Evolutionary conservation across 2,329 filamentous ascomycete species (phyloP), one percentile per base, ranked within the genome.

Genomic region (Talaromyces piceae): DNA sequence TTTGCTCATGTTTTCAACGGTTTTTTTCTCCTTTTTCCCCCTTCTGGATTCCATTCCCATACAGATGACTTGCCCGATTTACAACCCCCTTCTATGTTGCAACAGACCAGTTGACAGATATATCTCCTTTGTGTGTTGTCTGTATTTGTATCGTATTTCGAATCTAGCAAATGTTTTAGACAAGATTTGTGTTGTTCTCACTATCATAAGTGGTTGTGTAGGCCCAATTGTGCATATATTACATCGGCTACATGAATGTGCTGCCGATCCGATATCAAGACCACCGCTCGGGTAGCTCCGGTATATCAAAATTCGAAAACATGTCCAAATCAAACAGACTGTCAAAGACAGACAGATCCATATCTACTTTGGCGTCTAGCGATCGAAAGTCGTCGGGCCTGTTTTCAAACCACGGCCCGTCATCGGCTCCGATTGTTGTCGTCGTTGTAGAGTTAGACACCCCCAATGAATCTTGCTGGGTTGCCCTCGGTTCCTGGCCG

Each of bases 81-180:
- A 37, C 31, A 37, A 8, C 18, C 8, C 27, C 25, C 18, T 8
- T 31, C n/a, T 13, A 28, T 31, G 25, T 46, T 31, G 44, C 25
- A 46, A 46, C 44, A 13, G 30, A 46, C 20, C 22, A 44, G 41
- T 27, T 44, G 16, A 46, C 44, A 46, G 44, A 46, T 46, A 46
- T 46, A 46, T 46, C 26, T 46, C 44, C 44, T 46, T 46, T 46
- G 44, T 46, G 44, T 45, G 43, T 37, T 37, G 44, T 31, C 44
- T 46, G 44, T 46, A 46, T 31, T 46, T 46, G 44, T 46, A 46
- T 31, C 44, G 44, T 46, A 46, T 31, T 31, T 28, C 44, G 25
- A 46, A 46, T 46, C 44, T 46, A 46, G 44, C 44, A 46, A 46
- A 46, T 46, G 20, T 18, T 28, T 46, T 46, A 46, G 44, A 46